Conservation (phyloP, 495 filamentous ascomycete genomes). For the Hypoxylon subgilvum region DNA sequence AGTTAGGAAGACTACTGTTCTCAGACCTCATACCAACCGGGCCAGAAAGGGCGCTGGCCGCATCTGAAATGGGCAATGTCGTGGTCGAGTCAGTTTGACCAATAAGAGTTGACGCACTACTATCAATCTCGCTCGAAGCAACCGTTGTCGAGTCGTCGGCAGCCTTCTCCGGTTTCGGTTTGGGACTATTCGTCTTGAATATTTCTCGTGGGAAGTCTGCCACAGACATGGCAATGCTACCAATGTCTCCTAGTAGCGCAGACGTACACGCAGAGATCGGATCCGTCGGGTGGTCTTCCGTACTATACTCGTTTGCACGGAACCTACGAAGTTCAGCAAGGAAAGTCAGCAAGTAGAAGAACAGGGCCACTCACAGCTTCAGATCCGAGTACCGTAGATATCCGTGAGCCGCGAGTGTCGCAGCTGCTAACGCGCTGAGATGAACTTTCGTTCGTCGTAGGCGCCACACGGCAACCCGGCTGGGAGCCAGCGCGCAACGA, state of each 20-base stretch:
- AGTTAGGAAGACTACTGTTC: slow-evolving; percentile 13
- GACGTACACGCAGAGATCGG: slow-evolving; percentile 74
- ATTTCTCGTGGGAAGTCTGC: slow-evolving; percentile 82
- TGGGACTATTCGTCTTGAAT: slow-evolving; percentile 55
- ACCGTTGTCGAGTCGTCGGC: slow-evolving; percentile 13
- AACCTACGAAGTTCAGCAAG: slow-evolving; percentile 56
- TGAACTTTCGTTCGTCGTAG: slow-evolving; percentile 66
- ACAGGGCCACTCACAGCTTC: slow-evolving; percentile 62
- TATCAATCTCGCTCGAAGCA: slow-evolving; percentile 35
- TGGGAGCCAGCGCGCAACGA: slow-evolving; percentile 68
- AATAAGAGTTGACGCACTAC: slow-evolving; percentile 13
- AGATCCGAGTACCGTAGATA: slow-evolving; percentile 67
- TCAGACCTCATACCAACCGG: slow-evolving; percentile 11
- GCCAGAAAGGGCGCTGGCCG: slow-evolving; percentile 5
- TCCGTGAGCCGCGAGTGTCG: slow-evolving; percentile 67
- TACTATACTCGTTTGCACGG: slow-evolving; percentile 71
- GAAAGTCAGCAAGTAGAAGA: neutral
- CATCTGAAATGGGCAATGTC: slow-evolving; percentile 17
- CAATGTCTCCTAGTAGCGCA: slow-evolving; percentile 75
- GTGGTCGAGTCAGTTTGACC: slow-evolving; percentile 10
- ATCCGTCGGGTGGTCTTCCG: slow-evolving; percentile 72
- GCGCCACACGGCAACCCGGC: slow-evolving; percentile 72
- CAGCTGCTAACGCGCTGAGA: slow-evolving; percentile 72
- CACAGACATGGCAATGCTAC: slow-evolving; percentile 77
- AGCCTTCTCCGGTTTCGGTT: slow-evolving; percentile 24